Base-by-base conservation (phyloP, 495 filamentous ascomycete species). In the Tetracladium setigerum region DNA sequence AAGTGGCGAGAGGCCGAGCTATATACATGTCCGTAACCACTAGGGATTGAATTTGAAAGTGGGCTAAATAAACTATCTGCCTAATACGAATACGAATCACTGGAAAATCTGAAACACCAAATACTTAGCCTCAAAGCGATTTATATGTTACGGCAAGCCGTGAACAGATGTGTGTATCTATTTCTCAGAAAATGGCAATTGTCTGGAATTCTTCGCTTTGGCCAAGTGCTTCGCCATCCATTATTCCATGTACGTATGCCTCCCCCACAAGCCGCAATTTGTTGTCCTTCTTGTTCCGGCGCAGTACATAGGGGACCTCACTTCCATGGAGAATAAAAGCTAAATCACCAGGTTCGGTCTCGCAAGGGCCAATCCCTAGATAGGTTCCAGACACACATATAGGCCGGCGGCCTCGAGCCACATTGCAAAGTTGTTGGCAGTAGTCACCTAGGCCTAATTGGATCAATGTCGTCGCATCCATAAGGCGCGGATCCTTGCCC, bases 181-280 rank as follows among this genome's bases (percentile, higher is more conserved):
- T n/a, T n/a, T n/a, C n/a, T 34, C n/a, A 34, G 32, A 9, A 34
- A 34, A 34, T 34, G 9, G 32, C 32, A 34, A 34, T 35, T 46
- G 30, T 5, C 15, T 43, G 13, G 40, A 43, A 7, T 7, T 8
- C 40, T 43, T 5, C 10, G 17, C 15, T 43, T 46, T 11, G 13
- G 2, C 35, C 30, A 19, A 50, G 15, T 8, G 30, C 9, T 43
- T 50, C 47, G 4, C 47, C 47, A 35, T 50, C 47, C 47, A 50
- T 50, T 19, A 31, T 31, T 4, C 47, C 47, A 43, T 50, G 38
- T 27, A 30, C n/a, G 22, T 50, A 50, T 4, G 47, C 47, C 4
- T 50, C 38, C 2, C 47, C 47, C 4, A 44, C 31, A 30, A 50
- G 27, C 39, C 27, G 11, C 27, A 43, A 16, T 43, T 18, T 43